A percentile compares a stretch with the other conserved stretches of the same genome.
phyloP scores from a whole-genome alignment of 257 asterid genomes.

The Solanum pimpinellifolium region DNA sequence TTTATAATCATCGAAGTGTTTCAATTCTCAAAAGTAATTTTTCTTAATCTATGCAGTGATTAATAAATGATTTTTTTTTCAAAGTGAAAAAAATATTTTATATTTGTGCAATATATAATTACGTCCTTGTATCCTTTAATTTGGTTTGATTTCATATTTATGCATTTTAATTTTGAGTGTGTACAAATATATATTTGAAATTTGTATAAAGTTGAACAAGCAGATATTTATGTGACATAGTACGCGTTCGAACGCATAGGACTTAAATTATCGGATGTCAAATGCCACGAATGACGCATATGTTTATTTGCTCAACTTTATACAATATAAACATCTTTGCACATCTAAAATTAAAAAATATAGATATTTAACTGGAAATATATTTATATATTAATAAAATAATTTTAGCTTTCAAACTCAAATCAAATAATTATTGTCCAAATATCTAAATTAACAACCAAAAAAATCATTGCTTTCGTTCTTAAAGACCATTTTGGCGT shows the following conservation, averaged over 20 bases:
- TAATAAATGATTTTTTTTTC: background rate
- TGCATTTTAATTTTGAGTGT: too few species aligned
- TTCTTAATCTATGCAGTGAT: background rate
- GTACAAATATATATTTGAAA: too few species aligned
- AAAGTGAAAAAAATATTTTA: too few species aligned
- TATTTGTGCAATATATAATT: too few species aligned
- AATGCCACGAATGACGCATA: rapidly evolving
- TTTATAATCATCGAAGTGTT: background rate
- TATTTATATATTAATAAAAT: background rate
- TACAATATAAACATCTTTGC: too few species aligned
- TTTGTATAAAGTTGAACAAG: too few species aligned
- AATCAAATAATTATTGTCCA: background rate
- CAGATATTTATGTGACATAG: too few species aligned
- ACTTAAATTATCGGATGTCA: too few species aligned
- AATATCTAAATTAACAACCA: background rate
- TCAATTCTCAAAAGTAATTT: background rate
- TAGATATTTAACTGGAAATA: too few species aligned
- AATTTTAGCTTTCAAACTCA: background rate
- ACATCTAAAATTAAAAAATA: rapidly evolving
- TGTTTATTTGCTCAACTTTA: background rate
- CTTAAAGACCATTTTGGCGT: background rate
- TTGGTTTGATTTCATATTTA: too few species aligned
- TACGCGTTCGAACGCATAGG: too few species aligned
- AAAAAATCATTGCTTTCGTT: background rate
- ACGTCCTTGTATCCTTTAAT: too few species aligned